phyloP scores from a whole-genome alignment of 805 yeast species.

The Kodamaea kakaduensis region DNA sequence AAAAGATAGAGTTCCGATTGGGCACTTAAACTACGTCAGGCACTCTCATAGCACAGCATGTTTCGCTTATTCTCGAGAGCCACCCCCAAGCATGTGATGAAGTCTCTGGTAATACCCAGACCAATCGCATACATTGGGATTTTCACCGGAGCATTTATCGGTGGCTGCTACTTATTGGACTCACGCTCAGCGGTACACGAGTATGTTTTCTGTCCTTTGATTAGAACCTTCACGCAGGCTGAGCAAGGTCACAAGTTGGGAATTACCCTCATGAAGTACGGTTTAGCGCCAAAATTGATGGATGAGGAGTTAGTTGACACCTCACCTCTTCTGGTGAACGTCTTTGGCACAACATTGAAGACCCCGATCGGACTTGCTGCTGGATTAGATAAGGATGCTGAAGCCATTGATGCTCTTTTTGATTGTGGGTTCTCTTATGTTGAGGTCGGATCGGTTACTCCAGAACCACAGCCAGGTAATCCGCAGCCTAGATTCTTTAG shows the following conservation, averaged over 20 bases:
- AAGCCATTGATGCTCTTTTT: constrained; percentile 78
- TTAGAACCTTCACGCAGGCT: constrained; percentile 70
- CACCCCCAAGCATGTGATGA: constrained; percentile 2
- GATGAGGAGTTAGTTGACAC: constrained; percentile 47
- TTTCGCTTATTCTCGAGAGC: constrained; percentile 10
- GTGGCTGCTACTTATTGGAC: constrained; percentile 60
- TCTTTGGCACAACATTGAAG: constrained; percentile 62
- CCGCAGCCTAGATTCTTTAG: constrained; percentile 92
- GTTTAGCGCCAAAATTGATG: constrained; percentile 59
- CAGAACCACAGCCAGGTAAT: constrained; percentile 90
- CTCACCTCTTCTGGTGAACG: constrained; percentile 48
- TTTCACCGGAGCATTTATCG: constrained; percentile 26
- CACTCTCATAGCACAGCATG: constrained; percentile 4
- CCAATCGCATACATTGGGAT: constrained; percentile 17
- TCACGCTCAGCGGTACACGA: constrained; percentile 82
- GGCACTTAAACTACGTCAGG: no score
- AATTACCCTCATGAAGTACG: constrained; percentile 62
- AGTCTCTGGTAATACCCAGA: constrained; percentile 16
- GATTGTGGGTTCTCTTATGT: constrained; percentile 82
- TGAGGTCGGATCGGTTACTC: constrained; percentile 92
- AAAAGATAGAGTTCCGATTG: no score
- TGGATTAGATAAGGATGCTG: constrained; percentile 92
- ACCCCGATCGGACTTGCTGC: constrained; percentile 94
- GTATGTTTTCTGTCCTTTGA: constrained; percentile 71
- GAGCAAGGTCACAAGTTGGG: constrained; percentile 83